A percentile compares a stretch with the other conserved stretches of the same genome.
phyloP scores from a whole-genome alignment of 805 yeast species.

The Candida orba region DNA sequence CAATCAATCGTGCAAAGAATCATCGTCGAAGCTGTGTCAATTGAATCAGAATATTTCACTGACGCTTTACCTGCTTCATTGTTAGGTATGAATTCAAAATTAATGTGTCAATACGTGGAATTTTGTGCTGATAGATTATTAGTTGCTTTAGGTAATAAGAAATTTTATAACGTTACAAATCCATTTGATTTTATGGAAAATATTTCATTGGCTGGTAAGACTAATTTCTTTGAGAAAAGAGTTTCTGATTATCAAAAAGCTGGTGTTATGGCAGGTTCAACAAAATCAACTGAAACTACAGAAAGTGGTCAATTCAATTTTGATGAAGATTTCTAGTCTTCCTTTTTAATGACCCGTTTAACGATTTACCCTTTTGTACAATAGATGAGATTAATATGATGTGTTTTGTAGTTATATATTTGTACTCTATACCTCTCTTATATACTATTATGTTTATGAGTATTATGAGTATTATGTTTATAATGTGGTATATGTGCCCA shows the following conservation, averaged over 20 bases:
- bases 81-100: slow-evolving; percentile 88
- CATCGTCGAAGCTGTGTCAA: slow-evolving; percentile 90
- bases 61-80: slow-evolving; percentile 92
- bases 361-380: no score
- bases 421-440: no score
- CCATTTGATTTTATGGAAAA: slow-evolving; percentile 99
- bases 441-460: no score
- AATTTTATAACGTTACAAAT: slow-evolving; percentile 78
- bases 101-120: slow-evolving; percentile 98
- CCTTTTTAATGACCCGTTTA: slow-evolving; percentile 4
- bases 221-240: slow-evolving; percentile 98
- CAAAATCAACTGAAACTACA: slow-evolving; percentile 29
- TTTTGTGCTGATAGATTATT: slow-evolving; percentile 95
- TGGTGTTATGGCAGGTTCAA: slow-evolving; percentile 87
- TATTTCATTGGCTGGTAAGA: slow-evolving; percentile 96
- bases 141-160: slow-evolving; percentile 85
- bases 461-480: no score
- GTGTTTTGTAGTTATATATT: no score
- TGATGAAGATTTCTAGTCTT: slow-evolving; percentile 79
- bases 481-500: no score
- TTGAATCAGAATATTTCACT: slow-evolving; percentile 90
- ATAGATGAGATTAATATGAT: not conserved
- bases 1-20: slow-evolving; percentile 72
- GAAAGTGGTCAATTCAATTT: slow-evolving; percentile 59
- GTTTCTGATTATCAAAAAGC: slow-evolving; percentile 99